phyloP scores from a whole-genome alignment of 169 alveolate species.

The Ichthyophthirius multifiliis region DNA sequence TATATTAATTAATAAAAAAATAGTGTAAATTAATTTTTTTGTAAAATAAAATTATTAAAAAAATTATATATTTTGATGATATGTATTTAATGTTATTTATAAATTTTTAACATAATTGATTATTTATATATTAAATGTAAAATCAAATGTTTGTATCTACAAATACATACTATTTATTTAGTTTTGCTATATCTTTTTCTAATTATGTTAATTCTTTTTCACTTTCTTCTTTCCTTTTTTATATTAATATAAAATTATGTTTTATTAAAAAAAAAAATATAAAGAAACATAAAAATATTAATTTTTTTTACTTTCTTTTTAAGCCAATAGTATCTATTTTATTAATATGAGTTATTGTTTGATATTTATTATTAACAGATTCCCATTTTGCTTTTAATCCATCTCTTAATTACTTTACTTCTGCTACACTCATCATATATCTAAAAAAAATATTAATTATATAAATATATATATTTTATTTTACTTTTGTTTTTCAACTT shows the following conservation, averaged over 20 bases:
- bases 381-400: conserved; percentile 89
- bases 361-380: conserved; percentile 76
- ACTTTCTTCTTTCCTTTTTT: conserved; percentile 72
- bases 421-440: conserved; percentile 68
- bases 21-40: too few relatives aligned
- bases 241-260: not conserved
- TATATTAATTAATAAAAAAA: too few relatives aligned
- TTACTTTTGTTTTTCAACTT: conserved; percentile 28
- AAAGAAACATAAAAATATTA: not conserved
- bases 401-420: conserved; percentile 69
- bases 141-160: conserved; percentile 67
- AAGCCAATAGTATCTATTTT: conserved; percentile 81
- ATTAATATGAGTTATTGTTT: conserved; percentile 77
- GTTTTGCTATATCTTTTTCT: conserved; percentile 79
- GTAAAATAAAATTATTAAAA: too few relatives aligned
- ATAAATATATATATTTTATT: not conserved
- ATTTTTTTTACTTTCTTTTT: conserved; percentile 52
- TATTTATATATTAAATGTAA: too few relatives aligned
- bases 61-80: too few relatives aligned
- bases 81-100: too few relatives aligned
- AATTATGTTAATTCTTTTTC: conserved; percentile 77
- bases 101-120: too few relatives aligned
- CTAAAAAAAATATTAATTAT: not conserved
- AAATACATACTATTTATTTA: conserved; percentile 72
- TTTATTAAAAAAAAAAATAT: too few relatives aligned